Conservation (phyloP, 108 stramenopile species). For the Nitzschia inconspicua region DNA sequence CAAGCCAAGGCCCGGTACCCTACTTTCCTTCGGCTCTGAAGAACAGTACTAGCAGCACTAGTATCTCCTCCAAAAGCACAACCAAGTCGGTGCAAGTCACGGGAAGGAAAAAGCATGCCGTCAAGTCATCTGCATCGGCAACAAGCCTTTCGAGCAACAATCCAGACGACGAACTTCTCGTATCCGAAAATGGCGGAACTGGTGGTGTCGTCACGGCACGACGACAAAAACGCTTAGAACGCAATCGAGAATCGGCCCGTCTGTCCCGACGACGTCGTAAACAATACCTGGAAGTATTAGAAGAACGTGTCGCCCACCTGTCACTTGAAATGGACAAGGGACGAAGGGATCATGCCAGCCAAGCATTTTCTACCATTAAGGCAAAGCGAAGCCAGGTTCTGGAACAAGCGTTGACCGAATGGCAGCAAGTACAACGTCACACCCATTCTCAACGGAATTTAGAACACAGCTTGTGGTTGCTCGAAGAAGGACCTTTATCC, state of each 20-base stretch:
- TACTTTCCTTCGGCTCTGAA: no score
- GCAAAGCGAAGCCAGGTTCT: slow-evolving; percentile 34
- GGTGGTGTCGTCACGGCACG: slow-evolving; percentile 25
- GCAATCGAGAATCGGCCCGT: slow-evolving; percentile 94
- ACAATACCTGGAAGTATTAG: slow-evolving; percentile 93
- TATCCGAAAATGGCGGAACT: slow-evolving; percentile 2
- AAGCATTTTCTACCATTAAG: slow-evolving; percentile 35
- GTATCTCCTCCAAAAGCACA: no score
- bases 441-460: no score
- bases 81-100: no score
- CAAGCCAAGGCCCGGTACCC: no score
- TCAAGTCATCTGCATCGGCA: no score
- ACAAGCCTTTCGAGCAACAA: no score
- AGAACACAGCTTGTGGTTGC: neutral
- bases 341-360: slow-evolving; percentile 61
- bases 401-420: slow-evolving; percentile 5
- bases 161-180: no score
- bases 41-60: no score
- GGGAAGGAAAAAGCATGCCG: no score
- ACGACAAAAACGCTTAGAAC: slow-evolving; percentile 85
- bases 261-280: slow-evolving; percentile 88
- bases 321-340: slow-evolving; percentile 78
- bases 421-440: neutral
- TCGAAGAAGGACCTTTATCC: neutral
- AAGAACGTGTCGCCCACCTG: slow-evolving; percentile 67